Base-by-base conservation (phyloP, 2,329 filamentous ascomycete genomes). In the Colletotrichum horii region DNA sequence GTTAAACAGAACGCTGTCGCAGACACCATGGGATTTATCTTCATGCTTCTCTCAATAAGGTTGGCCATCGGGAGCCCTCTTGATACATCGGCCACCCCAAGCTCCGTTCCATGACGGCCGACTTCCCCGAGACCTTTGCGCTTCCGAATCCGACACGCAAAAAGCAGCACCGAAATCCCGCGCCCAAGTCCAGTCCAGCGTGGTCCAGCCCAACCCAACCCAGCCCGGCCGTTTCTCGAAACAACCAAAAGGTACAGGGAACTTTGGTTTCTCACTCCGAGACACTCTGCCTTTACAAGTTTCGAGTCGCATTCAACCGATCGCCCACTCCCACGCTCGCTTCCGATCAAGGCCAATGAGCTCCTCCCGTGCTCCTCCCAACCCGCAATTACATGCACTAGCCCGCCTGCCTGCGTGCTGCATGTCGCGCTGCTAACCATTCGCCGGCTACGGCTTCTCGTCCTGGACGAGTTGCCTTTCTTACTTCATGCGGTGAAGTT, bases 61-160 rank as follows among this genome's bases (percentile, higher is more conserved):
- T 75, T 75, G 60, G 16, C 52, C 52, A 74, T 66, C 36, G 34
- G 61, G 24, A 19, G 32, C 55, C 55, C 34, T 58, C n/a, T 62
- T 70, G 71, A 76, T 76, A 76, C 66, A 61, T 55, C 60, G 71
- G 60, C 66, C 16, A 36, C 34, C 24, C 24, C 52, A 56, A 61
- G 15, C 22, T 68, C 70, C 66, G 71, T 75, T 26, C 24, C 69
- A 75, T 36, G 28, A 32, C 62, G 62, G 52, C 69, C 55, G 43
- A 64, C 34, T 38, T 26, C 73, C 43, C 64, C 73, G 56, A 56
- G 34, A 38, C 19, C 19, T 19, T 24, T 55, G 55, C 36, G 61
- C 69, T 61, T 62, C 56, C 69, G 56, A 73, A 58, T 32, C 61
- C 72, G 68, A 75, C 61, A 19, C 43, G 26, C 52, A 71, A 70